Evolutionary conservation across 441 rosid genomes (phyloP), one percentile per base, ranked within the genome.

Genomic region (Pelargonium cotyledonis): DNA sequence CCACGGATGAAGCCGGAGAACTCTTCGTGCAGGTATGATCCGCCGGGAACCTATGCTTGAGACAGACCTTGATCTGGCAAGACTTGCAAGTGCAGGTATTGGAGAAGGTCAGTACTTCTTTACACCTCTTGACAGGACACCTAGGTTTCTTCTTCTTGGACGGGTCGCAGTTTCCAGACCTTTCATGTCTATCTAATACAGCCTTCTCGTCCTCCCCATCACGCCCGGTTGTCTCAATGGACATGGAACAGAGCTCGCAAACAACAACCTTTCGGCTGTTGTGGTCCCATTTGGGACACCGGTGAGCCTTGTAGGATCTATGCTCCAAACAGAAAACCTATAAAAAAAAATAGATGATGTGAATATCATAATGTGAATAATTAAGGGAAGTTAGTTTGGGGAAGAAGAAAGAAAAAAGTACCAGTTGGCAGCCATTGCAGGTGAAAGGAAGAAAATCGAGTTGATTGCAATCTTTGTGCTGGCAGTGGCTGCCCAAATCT

Each of bases 301-400:
- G 76, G 55, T 94, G 98, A 2, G 90, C 79, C 74, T 79, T 80
- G 68, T 66, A 86, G 2, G 88, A 85, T 72, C 92, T 80, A 74
- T 88, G 96, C 65, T 88, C 96, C 65, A 74, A 40, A 72, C 96
- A 89, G 29, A 88, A 89, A 16, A 83, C 89, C 95, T 88, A 21
- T 51, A 64, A 1, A 67, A 0, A 7, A 23, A 46, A 14, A 11
- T 5, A 43, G 21, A 67, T 14, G 15, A 53, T 1, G 18, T 6
- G 31, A 65, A 65, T 3, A 38, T 2, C 7, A 38, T 38, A 2
- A 12, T 23, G 11, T 1, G 16, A 40, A 44, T 26, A n/a, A n/a
- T 44, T 12, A 14, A 31, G 5, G 7, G 41, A 49, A 19, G 8
- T 46, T 7, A 67, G 6, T 16, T 4, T 4, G 31, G 53, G 9